Conservation (phyloP, 352 stramenopile species). For the Pythium utonaiense region DNA sequence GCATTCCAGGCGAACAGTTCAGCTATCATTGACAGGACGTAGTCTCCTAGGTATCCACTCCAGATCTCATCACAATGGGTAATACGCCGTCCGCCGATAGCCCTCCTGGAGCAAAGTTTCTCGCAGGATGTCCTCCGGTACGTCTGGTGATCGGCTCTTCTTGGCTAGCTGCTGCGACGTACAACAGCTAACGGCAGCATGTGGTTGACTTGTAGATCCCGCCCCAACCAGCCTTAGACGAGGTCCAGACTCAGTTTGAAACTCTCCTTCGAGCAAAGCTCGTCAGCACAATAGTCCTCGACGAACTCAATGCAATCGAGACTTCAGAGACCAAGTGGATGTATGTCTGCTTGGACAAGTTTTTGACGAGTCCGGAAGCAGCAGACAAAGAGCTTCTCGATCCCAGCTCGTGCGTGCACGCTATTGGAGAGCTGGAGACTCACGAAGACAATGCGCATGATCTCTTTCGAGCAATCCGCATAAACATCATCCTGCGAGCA, state of each 20-base stretch:
- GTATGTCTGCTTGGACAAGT: slow-evolving; percentile 61
- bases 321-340: slow-evolving; percentile 63
- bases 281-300: slow-evolving; percentile 24
- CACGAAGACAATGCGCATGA: slow-evolving; percentile 36
- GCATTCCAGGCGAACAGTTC: neutral
- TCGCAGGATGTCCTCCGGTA: slow-evolving; percentile 60
- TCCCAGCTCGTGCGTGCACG: slow-evolving; percentile 43
- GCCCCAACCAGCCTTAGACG: slow-evolving; percentile 28
- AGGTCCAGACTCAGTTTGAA: slow-evolving; percentile 45
- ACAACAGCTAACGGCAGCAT: neutral
- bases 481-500: slow-evolving; percentile 54
- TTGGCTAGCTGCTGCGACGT: too few species aligned
- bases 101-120: slow-evolving; percentile 34
- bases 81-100: slow-evolving; percentile 35
- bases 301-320: slow-evolving; percentile 45
- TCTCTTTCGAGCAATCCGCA: slow-evolving; percentile 55
- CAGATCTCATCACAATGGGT: slow-evolving; percentile 38
- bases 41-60: slow-evolving; percentile 1
- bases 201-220: slow-evolving; percentile 38
- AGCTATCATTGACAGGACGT: neutral
- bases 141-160: slow-evolving; percentile 1
- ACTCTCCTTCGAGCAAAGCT: slow-evolving; percentile 34
- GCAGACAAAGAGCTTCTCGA: slow-evolving; percentile 47
- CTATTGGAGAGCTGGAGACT: slow-evolving; percentile 36
- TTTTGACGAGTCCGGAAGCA: slow-evolving; percentile 26